Evolutionary conservation across 371 early-diverging fungal species (phyloP), one percentile per base, ranked within the genome.

Genomic region (Mucor saturninus): DNA sequence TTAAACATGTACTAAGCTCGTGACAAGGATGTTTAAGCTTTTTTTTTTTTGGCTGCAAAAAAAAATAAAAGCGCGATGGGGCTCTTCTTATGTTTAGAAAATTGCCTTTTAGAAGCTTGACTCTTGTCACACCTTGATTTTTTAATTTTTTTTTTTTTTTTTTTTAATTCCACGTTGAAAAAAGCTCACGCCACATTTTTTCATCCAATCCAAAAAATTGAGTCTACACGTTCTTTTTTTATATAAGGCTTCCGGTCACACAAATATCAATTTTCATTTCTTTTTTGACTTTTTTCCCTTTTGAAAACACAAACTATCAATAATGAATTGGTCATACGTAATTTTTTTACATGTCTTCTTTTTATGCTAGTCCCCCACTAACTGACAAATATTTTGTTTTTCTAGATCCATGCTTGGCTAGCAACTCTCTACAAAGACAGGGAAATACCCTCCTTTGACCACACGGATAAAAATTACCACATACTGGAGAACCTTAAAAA

Each of bases 131-230:
- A 9, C 8, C 35, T 14, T 32, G 5, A 10, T 32, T 32, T 32
- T 52, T 30, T 52, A n/a, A 15, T 54, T 9, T 31, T 21, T 21
- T 21, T 9, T 9, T 31, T 9, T 9, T 31, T 9, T 46, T 53
- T 52, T 31, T 43, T 45, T 59, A 48, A 61, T 49, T 62, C 62
- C 55, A 62, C 54, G 54, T 62, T 59, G 31, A 48, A 64, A 61
- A 61, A 65, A 69, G 65, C 70, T 69, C 70, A 69, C 70, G 65
- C 70, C 70, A 69, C 70, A 60, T 62, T 69, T 69, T 62, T 29
- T 60, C 39, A 52, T 37, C 70, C 70, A 69, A 69, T 62, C 37
- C 48, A 46, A 59, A n/a, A 39, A 37, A 8, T 31, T 45, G 30
- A 38, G 30, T n/a, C 39, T 28, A 45, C 61, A 61, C 61, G 61